Evolutionary conservation across 2,329 filamentous ascomycete species (phyloP).

Genomic region (Penicillium sp.): DNA sequence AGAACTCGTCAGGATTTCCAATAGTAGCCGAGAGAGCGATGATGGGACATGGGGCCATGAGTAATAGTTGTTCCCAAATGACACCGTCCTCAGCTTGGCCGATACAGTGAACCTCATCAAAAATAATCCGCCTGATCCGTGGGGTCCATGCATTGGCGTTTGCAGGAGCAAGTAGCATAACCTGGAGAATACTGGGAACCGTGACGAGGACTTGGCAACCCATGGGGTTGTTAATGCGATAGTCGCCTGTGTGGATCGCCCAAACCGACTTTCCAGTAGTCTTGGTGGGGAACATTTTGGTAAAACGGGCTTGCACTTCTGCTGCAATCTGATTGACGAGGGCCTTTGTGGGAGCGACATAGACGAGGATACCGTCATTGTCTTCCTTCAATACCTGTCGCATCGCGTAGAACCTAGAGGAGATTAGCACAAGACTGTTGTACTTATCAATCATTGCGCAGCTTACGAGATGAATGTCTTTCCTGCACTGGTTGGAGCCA

Average conservation of each 20-base stretch:
- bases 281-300: conserved; percentile 57
- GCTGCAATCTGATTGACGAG: conserved; percentile 80
- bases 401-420: conserved; percentile 69
- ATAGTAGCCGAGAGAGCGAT: conserved; percentile 77
- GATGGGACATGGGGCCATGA: conserved; percentile 71
- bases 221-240: conserved; percentile 67
- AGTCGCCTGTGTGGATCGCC: conserved; percentile 74
- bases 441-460: neutral
- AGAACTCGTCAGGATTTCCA: conserved; percentile 69
- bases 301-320: conserved; percentile 70
- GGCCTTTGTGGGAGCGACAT: conserved; percentile 77
- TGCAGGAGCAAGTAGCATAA: conserved; percentile 65
- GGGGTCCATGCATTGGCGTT: conserved; percentile 66
- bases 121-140: conserved; percentile 70
- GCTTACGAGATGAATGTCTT: conserved; percentile 69
- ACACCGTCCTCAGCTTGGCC: conserved; percentile 71
- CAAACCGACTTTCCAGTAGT: conserved; percentile 63
- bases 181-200: conserved; percentile 73
- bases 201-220: conserved; percentile 74
- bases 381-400: conserved; percentile 65
- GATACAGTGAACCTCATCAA: conserved; percentile 79
- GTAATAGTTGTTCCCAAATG: conserved; percentile 72
- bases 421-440: neutral
- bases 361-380: conserved; percentile 69
- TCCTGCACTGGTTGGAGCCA: conserved; percentile 73